Evolutionary conservation across 2,329 filamentous ascomycete genomes (phyloP), one percentile per base, ranked within the genome.

Genomic region (Verruconis gallopava): DNA sequence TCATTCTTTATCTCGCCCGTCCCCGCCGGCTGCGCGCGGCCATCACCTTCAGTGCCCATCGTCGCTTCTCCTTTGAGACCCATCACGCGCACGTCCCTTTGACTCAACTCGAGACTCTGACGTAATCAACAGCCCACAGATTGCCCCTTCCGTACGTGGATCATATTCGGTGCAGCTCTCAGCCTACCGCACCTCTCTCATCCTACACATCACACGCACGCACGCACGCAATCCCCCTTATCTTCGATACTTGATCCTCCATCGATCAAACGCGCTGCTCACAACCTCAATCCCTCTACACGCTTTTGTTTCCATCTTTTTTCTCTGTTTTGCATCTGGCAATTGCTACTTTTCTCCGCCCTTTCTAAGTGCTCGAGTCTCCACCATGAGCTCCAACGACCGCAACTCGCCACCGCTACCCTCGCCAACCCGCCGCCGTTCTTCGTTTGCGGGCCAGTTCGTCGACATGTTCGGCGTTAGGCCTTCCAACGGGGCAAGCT

Each of bases 401-500:
- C 57, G 58, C 47, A 58, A 60, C 53, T 59, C 58, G 40, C 61
- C 61, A 20, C 60, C 59, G 21, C 55, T 56, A 37, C 54, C 58
- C 36, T 57, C 60, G 30, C 57, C 58, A 30, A 55, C 60, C 38
- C 53, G 56, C 35, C 63, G 67, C 38, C 66, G 67, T 48, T 62
- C 66, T 25, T 68, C 65, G 4, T 58, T 69, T 46, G 63, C 64
- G 2, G 63, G 65, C 47, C 62, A 65, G 3, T 66, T 69, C 48
- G 64, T 65, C 40, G 65, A 66, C 51, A 56, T 70, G 37, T 69
- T 69, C 19, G 55, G 53, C 42, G 54, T 53, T 40, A 55, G 55
- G 44, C 48, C 33, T 30, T 40, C 22, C 20, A 30, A 37, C 21
- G 43, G 36, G 32, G 51, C 37, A 46, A 45, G 46, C 37, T 45